These are phyloP conservation scores for Earliella scabrosa DNA, from an alignment of 1,284 basidiomycete species.

Conservation along the genomic window DNA sequence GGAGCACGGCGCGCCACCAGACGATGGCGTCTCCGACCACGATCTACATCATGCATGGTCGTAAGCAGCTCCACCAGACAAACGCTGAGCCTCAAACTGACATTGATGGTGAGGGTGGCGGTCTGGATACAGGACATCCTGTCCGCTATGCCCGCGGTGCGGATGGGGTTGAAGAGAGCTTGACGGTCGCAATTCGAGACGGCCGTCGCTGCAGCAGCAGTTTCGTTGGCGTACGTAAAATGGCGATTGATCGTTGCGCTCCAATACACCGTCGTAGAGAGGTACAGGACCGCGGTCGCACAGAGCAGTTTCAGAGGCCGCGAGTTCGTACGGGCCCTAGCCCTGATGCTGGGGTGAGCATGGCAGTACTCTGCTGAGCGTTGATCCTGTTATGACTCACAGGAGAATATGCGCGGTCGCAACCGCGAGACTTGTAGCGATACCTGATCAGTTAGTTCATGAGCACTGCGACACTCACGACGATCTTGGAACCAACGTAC, in stretches of 20 bases:
- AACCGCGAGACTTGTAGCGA: not conserved
- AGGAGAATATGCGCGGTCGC: not conserved
- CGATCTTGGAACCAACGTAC: not conserved
- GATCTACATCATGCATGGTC: not conserved
- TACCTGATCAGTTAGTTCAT: not conserved
- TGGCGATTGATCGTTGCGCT: not conserved
- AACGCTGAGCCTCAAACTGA: not conserved
- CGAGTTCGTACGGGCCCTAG: not conserved
- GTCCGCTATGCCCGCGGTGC: not conserved
- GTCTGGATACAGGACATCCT: constrained; percentile 1
- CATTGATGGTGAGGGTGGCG: not conserved
- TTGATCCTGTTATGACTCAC: not conserved
- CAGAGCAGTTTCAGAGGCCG: not conserved
- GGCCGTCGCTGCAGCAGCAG: not conserved
- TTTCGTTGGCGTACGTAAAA: not conserved
- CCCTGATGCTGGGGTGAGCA: not conserved
- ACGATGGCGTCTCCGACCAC: not conserved
- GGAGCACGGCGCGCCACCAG: not conserved
- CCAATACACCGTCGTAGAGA: not conserved
- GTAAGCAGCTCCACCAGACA: not conserved
- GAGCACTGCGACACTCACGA: not conserved
- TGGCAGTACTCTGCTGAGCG: not conserved
- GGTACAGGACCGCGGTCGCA: not conserved
- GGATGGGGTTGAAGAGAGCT: not conserved
- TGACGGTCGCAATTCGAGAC: not conserved